A percentile compares a stretch with the other conserved stretches of the same genome.
phyloP scores from a whole-genome alignment of 73 alveolate genomes.

The Tetrahymena borealis region DNA sequence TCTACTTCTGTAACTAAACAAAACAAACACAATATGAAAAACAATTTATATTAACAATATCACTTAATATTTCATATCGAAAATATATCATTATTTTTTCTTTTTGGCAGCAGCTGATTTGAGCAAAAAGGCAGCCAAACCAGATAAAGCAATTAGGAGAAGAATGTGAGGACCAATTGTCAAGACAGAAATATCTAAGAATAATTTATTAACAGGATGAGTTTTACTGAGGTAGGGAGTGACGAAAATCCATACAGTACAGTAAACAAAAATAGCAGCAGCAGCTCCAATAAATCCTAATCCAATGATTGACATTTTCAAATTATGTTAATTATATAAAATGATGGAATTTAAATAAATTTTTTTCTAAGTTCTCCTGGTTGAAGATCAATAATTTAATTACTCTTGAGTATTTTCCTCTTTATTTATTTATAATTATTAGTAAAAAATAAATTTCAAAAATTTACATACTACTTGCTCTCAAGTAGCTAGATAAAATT shows the following conservation, averaged over 20 bases:
- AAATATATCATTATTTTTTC: not conserved
- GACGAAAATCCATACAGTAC: not conserved
- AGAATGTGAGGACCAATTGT: not conserved
- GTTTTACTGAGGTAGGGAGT: not conserved
- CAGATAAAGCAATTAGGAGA: not conserved
- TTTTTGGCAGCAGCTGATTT: not conserved
- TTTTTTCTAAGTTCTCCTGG: not conserved
- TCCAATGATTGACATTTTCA: not conserved
- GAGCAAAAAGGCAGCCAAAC: not conserved
- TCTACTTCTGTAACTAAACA: too few relatives aligned
- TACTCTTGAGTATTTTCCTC: not conserved
- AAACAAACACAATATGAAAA: too few relatives aligned
- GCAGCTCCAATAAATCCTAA: not conserved
- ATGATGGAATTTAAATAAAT: not conserved
- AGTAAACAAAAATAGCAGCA: not conserved
- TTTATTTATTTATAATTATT: not conserved
- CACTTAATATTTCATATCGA: not conserved
- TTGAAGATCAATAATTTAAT: not conserved
- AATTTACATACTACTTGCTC: too few relatives aligned
- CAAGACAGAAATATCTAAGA: not conserved
- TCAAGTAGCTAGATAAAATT: too few relatives aligned
- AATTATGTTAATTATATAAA: not conserved
- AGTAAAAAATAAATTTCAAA: too few relatives aligned
- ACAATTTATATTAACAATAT: not conserved
- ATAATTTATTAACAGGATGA: not conserved